Base-by-base conservation (phyloP, 441 rosid species). In the Breynia disticha region DNA sequence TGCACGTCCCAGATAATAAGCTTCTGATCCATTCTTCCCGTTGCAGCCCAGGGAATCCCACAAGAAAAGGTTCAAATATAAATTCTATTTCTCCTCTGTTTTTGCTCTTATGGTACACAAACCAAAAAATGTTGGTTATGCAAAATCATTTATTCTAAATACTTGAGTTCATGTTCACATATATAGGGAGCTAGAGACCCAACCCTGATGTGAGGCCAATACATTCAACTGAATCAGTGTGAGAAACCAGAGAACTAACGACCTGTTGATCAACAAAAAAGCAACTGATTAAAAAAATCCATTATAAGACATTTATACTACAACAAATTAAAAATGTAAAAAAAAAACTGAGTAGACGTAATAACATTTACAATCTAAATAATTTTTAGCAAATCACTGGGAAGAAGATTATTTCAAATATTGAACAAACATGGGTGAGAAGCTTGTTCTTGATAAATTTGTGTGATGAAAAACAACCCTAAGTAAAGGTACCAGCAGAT, bases 1-100 rank as follows among this genome's bases (percentile, higher is more conserved):
- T 86, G 87, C 41, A 84, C 67, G 73, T 88, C 97, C 95, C 97
- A 88, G 28, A 88, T 79, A 15, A 85, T 70, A 49, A 91, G 95
- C 63, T 82, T 84, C 53, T 75, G 63, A 72, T 91, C 95, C 87
- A 84, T 70, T 69, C 95, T 78, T 72, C 95, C 94, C 0, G 95
- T 82, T 57, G 95, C 97, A 51, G 83, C 94, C 90, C 82, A 72
- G 6, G 81, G 83, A 16, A 71, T 63, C 57, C 95, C 83, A 71
- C 43, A n/a, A 14, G 39, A 18, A 37, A 9, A 57, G 15, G 32
- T 50, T 12, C 48, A 28, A 35, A 19, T 3, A 46, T 11, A 50
- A 15, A 7, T 10, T 22, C 4, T 16, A 4, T 1, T 8, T 9
- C 6, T 48, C 9, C 15, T 15, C 19, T 48, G 21, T 17, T 19